Evolutionary conservation across 163 green algal species (phyloP), one percentile per base, ranked within the genome.

Genomic region (Chlamydomonas reinhardtii): DNA sequence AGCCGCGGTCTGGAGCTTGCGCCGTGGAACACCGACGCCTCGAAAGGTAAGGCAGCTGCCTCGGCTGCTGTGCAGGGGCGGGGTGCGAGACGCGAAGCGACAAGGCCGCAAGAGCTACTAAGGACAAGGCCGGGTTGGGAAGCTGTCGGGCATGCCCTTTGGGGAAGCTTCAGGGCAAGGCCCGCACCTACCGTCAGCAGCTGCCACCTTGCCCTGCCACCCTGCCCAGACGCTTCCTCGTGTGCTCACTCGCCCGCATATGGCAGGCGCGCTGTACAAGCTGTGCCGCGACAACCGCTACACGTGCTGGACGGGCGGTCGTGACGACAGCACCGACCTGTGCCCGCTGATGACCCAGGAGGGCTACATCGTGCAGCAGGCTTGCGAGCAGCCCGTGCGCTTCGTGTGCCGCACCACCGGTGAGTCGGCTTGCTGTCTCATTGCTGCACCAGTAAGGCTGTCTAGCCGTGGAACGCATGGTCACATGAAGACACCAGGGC

Each of bases 381-480:
- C n/a, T n/a, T 79, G 73, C 73, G 17, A 79, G 27, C 73, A 79
- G 73, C 48, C 48, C 48, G 48, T 48, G n/a, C 29, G 73, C 16
- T 79, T 79, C 48, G 73, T 79, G n/a, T 79, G 73, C 73, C 34
- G 72, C 9, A 76, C 39, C 39, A 76, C 64, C 39, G 24, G 70
- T 75, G 66, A 43, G 31, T 68, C 61, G 59, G n/a, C n/a, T n/a
- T n/a, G 39, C 39, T 14, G 39, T 8, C 39, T 48, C 39, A n/a
- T n/a, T n/a, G n/a, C n/a, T n/a, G n/a, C n/a, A n/a, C n/a, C n/a
- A n/a, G n/a, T n/a, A n/a, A n/a, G n/a, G n/a, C n/a, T n/a, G n/a
- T n/a, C n/a, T n/a, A n/a, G n/a, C n/a, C n/a, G n/a, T n/a, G n/a
- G n/a, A n/a, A n/a, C n/a, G n/a, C n/a, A n/a, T n/a, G n/a, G n/a